These are phyloP conservation scores for Phlyctochytrium planicorne DNA, from an alignment of 192 early-diverging fungal genomes.

Conservation along the genomic window DNA sequence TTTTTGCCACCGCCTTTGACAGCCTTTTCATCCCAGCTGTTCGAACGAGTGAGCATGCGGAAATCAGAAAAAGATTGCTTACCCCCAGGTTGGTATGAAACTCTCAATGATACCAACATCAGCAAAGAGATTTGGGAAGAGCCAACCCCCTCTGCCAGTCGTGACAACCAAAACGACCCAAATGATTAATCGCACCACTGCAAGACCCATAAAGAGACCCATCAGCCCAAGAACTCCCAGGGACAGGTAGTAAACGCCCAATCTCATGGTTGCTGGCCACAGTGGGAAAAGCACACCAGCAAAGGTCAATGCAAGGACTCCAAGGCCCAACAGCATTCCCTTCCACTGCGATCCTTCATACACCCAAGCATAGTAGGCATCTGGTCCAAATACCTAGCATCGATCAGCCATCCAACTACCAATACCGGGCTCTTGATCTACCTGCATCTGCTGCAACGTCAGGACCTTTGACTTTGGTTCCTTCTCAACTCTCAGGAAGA, in stretches of 20 bases:
- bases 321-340: slow-evolving; percentile 74
- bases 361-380: slow-evolving; percentile 89
- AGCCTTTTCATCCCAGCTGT: slow-evolving; percentile 26
- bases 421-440: slow-evolving; percentile 35
- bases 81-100: slow-evolving; percentile 89
- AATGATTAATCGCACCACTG: slow-evolving; percentile 82
- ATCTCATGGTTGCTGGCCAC: slow-evolving; percentile 81
- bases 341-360: slow-evolving; percentile 88
- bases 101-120: slow-evolving; percentile 92
- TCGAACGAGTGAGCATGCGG: slow-evolving; percentile 7
- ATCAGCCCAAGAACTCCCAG: slow-evolving; percentile 78
- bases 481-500: slow-evolving; percentile 77
- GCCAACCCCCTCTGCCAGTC: slow-evolving; percentile 84
- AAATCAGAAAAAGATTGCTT: slow-evolving; percentile 15
- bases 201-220: slow-evolving; percentile 85
- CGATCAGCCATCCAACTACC: slow-evolving; percentile 38
- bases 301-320: slow-evolving; percentile 75
- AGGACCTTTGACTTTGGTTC: slow-evolving; percentile 33
- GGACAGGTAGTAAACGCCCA: slow-evolving; percentile 88
- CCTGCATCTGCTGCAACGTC: slow-evolving; percentile 24
- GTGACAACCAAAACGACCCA: slow-evolving; percentile 73
- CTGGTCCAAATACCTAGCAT: slow-evolving; percentile 68
- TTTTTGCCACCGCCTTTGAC: slow-evolving; percentile 29
- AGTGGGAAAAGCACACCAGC: slow-evolving; percentile 97
- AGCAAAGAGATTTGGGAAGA: slow-evolving; percentile 97